A percentile compares a stretch with the other conserved stretches of the same genome.
phyloP scores from a whole-genome alignment of 768 basidiomycete species.

The Dacryopinax spathularia region DNA sequence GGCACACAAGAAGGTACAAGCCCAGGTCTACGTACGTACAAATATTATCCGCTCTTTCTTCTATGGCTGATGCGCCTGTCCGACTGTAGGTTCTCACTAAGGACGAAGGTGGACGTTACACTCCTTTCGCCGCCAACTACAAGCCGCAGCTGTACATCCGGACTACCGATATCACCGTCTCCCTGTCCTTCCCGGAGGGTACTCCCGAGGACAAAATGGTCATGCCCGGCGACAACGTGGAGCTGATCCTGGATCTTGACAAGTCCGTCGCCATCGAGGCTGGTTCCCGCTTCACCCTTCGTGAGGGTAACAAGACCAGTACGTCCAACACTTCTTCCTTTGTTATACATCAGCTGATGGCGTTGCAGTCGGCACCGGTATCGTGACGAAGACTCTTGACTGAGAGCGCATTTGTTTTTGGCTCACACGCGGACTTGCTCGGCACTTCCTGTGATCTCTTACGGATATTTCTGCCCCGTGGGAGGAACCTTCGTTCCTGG shows the following conservation, averaged over 20 bases:
- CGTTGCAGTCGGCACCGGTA: constrained; percentile 72
- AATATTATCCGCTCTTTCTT: constrained; percentile 10
- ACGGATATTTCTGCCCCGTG: no score
- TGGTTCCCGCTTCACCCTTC: constrained; percentile 83
- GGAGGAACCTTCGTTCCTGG: no score
- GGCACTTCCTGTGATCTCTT: not conserved
- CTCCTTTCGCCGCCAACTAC: constrained; percentile 87
- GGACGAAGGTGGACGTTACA: constrained; percentile 81
- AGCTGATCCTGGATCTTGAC: constrained; percentile 70
- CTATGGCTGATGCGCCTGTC: constrained; percentile 2
- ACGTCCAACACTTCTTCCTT: constrained; percentile 23
- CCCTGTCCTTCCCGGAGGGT: constrained; percentile 72
- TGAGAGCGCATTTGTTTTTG: constrained; percentile 2
- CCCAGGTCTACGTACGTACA: constrained; percentile 78
- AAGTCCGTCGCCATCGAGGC: constrained; percentile 81
- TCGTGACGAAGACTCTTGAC: constrained; percentile 69
- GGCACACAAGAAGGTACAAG: constrained; percentile 86
- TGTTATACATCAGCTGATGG: constrained; percentile 4
- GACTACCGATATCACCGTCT: constrained; percentile 83
- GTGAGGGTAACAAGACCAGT: constrained; percentile 91
- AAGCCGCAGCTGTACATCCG: constrained; percentile 91
- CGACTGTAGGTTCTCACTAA: constrained; percentile 59
- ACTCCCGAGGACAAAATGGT: constrained; percentile 84
- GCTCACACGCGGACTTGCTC: not conserved
- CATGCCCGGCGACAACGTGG: constrained; percentile 96